Conservation (phyloP, 1,284 basidiomycete species). For the Apiotrichum laibachii region DNA sequence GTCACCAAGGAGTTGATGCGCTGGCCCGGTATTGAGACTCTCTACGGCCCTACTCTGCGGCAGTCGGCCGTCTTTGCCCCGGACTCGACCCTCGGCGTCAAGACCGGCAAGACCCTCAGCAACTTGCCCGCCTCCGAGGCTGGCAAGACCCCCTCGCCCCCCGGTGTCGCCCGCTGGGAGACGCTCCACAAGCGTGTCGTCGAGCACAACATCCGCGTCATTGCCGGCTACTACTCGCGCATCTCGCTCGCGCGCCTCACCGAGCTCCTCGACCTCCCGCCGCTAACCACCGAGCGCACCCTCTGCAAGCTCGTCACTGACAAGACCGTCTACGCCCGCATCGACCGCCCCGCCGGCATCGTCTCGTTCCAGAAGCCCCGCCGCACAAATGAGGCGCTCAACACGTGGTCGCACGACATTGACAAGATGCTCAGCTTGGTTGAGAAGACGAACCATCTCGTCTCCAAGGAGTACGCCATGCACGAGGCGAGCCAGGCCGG, state of each 20-base stretch:
- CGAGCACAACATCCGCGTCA: conserved; percentile 96
- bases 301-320: conserved; percentile 86
- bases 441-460: conserved; percentile 57
- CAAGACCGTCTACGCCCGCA: conserved; percentile 87
- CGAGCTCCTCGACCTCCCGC: conserved; percentile 79
- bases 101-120: conserved; percentile 43
- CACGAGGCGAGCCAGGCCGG: conserved; percentile 40
- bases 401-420: conserved; percentile 95
- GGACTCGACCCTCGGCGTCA: conserved; percentile 37
- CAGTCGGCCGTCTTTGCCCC: conserved; percentile 76
- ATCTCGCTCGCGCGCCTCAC: conserved; percentile 82
- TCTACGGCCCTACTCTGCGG: conserved; percentile 82
- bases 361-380: conserved; percentile 78
- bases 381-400: conserved; percentile 82
- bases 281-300: conserved; percentile 78
- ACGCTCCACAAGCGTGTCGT: conserved; percentile 93
- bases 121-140: conserved; percentile 13
- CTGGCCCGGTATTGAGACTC: conserved; percentile 91
- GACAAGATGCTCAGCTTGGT: conserved; percentile 65
- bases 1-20: conserved; percentile 93
- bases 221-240: conserved; percentile 90
- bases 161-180: conserved; percentile 80
- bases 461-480: conserved; percentile 54
- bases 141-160: conserved; percentile 9
- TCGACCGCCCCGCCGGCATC: conserved; percentile 86